Conservation (phyloP, 2,329 filamentous ascomycete genomes). For the Penicillium nordicum region DNA sequence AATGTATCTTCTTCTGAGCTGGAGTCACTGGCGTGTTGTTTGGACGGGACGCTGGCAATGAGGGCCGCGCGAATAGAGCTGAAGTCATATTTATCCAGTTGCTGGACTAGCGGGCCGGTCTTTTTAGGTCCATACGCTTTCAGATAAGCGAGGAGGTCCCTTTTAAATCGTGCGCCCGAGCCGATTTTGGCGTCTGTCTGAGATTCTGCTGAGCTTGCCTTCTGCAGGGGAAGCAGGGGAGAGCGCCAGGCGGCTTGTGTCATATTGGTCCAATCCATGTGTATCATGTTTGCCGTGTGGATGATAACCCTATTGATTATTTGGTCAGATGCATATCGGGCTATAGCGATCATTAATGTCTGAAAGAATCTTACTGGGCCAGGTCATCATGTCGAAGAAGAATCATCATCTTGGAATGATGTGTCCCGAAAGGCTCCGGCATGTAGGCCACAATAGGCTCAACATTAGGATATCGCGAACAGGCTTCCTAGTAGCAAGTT, state of each 20-base stretch:
- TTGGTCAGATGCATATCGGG: background rate
- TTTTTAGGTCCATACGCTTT: constrained; percentile 62
- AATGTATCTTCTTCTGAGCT: constrained; percentile 49
- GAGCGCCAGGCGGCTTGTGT: constrained; percentile 79
- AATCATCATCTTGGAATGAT: constrained; percentile 86
- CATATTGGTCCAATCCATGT: constrained; percentile 83
- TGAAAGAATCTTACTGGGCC: constrained; percentile 53
- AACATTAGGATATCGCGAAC: constrained; percentile 63
- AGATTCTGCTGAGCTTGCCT: background rate
- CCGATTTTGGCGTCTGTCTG: constrained; percentile 45
- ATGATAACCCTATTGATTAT: constrained; percentile 59
- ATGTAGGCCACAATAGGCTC: constrained; percentile 70
- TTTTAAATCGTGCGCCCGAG: constrained; percentile 68
- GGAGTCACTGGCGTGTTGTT: constrained; percentile 50
- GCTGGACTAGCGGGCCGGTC: constrained; percentile 53
- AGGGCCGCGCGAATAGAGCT: constrained; percentile 64
- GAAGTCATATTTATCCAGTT: constrained; percentile 67
- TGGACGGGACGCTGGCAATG: constrained; percentile 74
- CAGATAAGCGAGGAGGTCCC: constrained; percentile 71
- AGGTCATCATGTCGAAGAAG: constrained; percentile 71
- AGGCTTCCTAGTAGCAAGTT: constrained; percentile 53
- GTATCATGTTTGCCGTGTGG: constrained; percentile 90
- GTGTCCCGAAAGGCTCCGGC: constrained; percentile 81
- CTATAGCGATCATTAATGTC: background rate
- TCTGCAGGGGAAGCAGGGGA: constrained; percentile 59